A percentile compares a stretch with the other conserved stretches of the same genome.
Evolutionary conservation across 352 stramenopile genomes (phyloP).

Genomic region (Phytophthora idaei): DNA sequence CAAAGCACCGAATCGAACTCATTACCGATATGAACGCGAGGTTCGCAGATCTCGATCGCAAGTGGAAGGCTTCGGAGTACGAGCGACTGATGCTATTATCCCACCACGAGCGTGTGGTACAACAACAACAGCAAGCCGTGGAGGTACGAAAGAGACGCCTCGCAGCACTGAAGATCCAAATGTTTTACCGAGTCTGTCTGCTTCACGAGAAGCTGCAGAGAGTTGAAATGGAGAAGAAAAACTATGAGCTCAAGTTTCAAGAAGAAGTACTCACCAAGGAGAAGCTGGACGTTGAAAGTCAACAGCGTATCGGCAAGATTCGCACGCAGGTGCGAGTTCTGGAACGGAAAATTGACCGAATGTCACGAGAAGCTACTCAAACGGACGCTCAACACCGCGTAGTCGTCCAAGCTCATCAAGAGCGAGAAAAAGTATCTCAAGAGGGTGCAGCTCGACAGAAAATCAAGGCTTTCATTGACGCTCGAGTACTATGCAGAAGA

Average conservation of each 20-base stretch:
- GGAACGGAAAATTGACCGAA: conserved; percentile 35
- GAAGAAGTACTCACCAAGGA: conserved; percentile 28
- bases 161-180: conserved; percentile 44
- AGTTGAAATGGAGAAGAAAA: conserved; percentile 24
- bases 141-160: conserved; percentile 31
- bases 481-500: conserved; percentile 18
- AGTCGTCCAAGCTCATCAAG: conserved; percentile 23
- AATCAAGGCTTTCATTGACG: conserved; percentile 49
- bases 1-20: conserved; percentile 39
- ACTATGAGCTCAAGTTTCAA: conserved; percentile 22
- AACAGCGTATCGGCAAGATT: conserved; percentile 27
- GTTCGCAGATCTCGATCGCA: conserved; percentile 45
- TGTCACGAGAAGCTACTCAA: conserved; percentile 21
- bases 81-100: conserved; percentile 34
- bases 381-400: conserved; percentile 15
- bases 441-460: conserved; percentile 31
- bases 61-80: conserved; percentile 43
- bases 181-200: conserved; percentile 40
- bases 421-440: conserved; percentile 17
- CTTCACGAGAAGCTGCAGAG: conserved; percentile 37
- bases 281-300: conserved; percentile 14
- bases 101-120: conserved; percentile 37
- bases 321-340: conserved; percentile 44
- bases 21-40: conserved; percentile 38
- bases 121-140: conserved; percentile 35